Conservation (phyloP, 176 grass and related monocot genomes). For the Alloteropsis semialata region DNA sequence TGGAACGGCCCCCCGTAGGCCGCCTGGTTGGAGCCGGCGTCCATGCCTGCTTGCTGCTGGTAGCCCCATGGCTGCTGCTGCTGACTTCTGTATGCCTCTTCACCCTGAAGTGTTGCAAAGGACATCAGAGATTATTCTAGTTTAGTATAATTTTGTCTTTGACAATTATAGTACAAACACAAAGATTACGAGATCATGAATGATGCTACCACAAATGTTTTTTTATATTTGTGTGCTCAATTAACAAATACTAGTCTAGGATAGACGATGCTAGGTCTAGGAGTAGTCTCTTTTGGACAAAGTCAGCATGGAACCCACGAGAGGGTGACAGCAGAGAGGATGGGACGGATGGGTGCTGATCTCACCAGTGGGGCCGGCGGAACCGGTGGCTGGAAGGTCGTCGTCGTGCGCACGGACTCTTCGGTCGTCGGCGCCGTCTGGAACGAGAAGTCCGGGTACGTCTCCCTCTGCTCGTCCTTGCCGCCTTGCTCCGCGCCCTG, state of each 20-base stretch:
- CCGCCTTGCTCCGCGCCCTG: slow-evolving; percentile 19
- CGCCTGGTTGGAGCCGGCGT: slow-evolving; percentile 24
- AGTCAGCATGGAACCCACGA: slow-evolving; percentile 18
- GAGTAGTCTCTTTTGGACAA: slow-evolving; percentile 21
- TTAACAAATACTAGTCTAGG: not conserved
- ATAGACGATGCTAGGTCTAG: not conserved
- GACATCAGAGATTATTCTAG: slow-evolving; percentile 9
- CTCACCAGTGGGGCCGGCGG: slow-evolving; percentile 35
- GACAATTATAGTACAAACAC: slow-evolving; percentile 10
- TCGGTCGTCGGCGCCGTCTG: slow-evolving; percentile 48
- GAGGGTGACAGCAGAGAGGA: not conserved
- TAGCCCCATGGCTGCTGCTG: slow-evolving; percentile 44
- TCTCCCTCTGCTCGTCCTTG: slow-evolving; percentile 52
- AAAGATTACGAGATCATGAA: slow-evolving; percentile 28
- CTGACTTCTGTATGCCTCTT: slow-evolving; percentile 37
- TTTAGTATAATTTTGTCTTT: not conserved
- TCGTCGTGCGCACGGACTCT: slow-evolving; percentile 17
- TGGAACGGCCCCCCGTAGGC: slow-evolving; percentile 36
- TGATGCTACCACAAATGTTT: not conserved
- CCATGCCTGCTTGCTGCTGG: slow-evolving; percentile 41
- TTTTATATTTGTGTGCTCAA: slow-evolving; percentile 12
- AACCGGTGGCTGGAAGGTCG: slow-evolving; percentile 41
- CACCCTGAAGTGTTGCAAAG: slow-evolving; percentile 28
- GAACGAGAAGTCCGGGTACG: slow-evolving; percentile 83
- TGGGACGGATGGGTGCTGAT: not conserved